Percentiles rank a stretch among this genome's conserved stretches.
Evolutionary conservation across 2,329 filamentous ascomycete species (phyloP).

Genomic region (Purpureocillium lavendulum): DNA sequence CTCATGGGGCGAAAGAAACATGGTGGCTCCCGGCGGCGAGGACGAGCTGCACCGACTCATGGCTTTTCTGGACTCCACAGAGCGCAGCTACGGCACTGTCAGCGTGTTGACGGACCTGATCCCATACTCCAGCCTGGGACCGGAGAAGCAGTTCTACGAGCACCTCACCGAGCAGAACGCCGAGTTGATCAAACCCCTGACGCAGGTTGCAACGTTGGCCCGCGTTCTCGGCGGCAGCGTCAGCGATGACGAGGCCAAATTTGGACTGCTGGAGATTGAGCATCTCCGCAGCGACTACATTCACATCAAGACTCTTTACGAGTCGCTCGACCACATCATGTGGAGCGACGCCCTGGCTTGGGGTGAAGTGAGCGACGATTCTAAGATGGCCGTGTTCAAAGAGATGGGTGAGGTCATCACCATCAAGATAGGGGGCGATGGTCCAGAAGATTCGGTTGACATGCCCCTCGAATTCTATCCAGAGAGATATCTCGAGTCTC

Average conservation of each 20-base stretch:
- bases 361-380: conserved; percentile 23
- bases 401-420: conserved; percentile 41
- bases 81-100: conserved; percentile 50
- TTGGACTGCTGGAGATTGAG: conserved; percentile 34
- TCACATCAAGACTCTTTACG: conserved; percentile 35
- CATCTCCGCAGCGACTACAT: conserved; percentile 26
- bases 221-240: conserved; percentile 19
- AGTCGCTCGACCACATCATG: conserved; percentile 38
- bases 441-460: conserved; percentile 34
- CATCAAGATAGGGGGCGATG: conserved; percentile 34
- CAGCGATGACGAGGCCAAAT: conserved; percentile 24
- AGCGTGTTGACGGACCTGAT: conserved; percentile 35
- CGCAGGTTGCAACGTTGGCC: conserved; percentile 20
- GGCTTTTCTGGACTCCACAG: conserved; percentile 53
- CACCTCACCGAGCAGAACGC: conserved; percentile 23
- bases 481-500: conserved; percentile 40
- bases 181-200: conserved; percentile 20
- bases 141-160: conserved; percentile 36
- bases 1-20: conserved; percentile 18
- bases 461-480: conserved; percentile 44
- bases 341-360: conserved; percentile 35
- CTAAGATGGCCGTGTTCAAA: conserved; percentile 34
- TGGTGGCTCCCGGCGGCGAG: conserved; percentile 28
- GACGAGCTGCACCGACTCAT: conserved; percentile 54
- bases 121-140: conserved; percentile 21